phyloP scores from a whole-genome alignment of 2,329 filamentous ascomycete species.

The Penicillium sp. region DNA sequence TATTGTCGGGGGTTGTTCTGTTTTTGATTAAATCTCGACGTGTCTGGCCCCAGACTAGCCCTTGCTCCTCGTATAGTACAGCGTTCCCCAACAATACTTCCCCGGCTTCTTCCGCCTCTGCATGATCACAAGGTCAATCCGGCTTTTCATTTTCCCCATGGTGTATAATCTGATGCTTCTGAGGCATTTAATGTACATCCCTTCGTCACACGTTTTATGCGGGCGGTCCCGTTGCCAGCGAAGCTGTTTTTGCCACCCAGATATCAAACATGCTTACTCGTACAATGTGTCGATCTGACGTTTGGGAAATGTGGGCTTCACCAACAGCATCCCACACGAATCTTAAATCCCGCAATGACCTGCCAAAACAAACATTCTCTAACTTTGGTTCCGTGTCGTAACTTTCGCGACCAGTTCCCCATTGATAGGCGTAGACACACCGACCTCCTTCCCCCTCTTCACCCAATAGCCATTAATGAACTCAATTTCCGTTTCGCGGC shows the following conservation, averaged over 20 bases:
- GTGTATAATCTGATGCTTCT: not conserved
- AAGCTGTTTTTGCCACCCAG: not conserved
- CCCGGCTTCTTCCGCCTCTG: not conserved
- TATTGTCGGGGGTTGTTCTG: not conserved
- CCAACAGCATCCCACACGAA: not conserved
- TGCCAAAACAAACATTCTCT: not conserved
- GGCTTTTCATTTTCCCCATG: not conserved
- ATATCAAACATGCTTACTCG: not conserved
- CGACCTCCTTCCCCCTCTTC: conserved; percentile 9
- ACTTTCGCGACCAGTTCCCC: conserved; percentile 5
- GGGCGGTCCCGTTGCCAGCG: not conserved
- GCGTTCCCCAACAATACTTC: not conserved
- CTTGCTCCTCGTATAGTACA: not conserved
- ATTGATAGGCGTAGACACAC: conserved; percentile 11
- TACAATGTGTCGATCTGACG: not conserved
- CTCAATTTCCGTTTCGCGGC: conserved; percentile 18
- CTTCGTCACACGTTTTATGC: not conserved
- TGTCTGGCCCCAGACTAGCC: not conserved
- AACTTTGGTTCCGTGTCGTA: not conserved
- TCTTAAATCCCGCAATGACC: not conserved
- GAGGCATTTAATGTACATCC: not conserved
- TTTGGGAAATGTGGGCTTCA: not conserved
- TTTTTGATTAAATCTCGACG: not conserved
- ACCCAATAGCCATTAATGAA: conserved; percentile 21
- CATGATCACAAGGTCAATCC: not conserved